phyloP scores from a whole-genome alignment of 2,329 filamentous ascomycete genomes.

The Ceratocystis smalleyi region DNA sequence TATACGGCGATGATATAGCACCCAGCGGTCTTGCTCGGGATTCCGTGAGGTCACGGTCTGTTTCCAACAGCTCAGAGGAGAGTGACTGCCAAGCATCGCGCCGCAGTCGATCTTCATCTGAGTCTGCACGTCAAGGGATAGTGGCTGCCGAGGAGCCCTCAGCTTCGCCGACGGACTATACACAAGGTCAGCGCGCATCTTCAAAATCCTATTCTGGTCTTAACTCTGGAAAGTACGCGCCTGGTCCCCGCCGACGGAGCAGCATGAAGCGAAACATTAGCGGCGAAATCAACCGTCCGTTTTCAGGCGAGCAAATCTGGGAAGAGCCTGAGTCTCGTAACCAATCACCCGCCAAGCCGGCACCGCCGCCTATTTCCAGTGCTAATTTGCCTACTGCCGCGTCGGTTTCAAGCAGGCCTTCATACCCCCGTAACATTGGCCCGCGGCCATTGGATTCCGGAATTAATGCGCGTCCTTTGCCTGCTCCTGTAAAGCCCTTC shows the following conservation, averaged over 20 bases:
- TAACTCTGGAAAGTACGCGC: conserved; percentile 18
- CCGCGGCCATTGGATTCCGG: conserved; percentile 6
- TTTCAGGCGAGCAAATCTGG: conserved; percentile 69
- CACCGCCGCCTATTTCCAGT: not conserved
- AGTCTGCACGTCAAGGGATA: conserved; percentile 9
- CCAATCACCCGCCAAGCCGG: conserved; percentile 17
- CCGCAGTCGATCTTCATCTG: conserved; percentile 4
- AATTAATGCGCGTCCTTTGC: conserved; percentile 20
- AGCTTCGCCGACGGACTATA: conserved; percentile 7
- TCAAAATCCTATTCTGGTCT: conserved; percentile 20
- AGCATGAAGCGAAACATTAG: conserved; percentile 56
- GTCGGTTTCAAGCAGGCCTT: not conserved
- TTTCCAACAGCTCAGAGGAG: conserved; percentile 38
- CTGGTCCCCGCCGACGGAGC: conserved; percentile 39
- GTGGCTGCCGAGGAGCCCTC: conserved; percentile 9
- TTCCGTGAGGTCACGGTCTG: conserved; percentile 27
- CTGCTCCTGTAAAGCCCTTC: conserved; percentile 30
- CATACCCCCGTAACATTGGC: conserved; percentile 1
- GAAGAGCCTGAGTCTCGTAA: conserved; percentile 54
- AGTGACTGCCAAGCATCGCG: conserved; percentile 25
- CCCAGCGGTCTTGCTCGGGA: conserved; percentile 33
- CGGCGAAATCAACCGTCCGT: conserved; percentile 49
- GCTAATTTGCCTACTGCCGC: conserved; percentile 21
- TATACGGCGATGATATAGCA: conserved; percentile 32
- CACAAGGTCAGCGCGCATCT: conserved; percentile 2